Conservation (phyloP, 2,329 filamentous ascomycete species). For the Davidsoniella australis region DNA sequence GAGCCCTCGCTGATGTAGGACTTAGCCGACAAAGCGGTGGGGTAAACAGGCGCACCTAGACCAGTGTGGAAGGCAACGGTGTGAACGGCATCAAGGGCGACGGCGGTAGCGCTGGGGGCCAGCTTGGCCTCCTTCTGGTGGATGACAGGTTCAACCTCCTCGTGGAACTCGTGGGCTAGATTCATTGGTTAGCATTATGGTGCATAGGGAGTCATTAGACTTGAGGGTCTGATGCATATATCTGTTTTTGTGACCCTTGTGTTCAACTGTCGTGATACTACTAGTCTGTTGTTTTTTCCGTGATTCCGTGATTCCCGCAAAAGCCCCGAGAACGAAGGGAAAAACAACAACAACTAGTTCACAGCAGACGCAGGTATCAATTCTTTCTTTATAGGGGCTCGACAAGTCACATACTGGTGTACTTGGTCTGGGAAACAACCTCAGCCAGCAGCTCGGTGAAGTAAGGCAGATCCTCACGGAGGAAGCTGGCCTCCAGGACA, state of each 20-base stretch:
- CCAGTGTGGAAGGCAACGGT: conserved; percentile 81
- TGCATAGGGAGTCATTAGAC: not conserved
- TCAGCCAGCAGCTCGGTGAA: conserved; percentile 91
- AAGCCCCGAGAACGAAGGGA: conserved; percentile 5
- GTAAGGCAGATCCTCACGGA: conserved; percentile 90
- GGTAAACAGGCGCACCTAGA: conserved; percentile 63
- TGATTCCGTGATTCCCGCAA: conserved; percentile 8
- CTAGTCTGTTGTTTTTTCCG: not conserved
- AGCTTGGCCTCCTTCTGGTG: conserved; percentile 60
- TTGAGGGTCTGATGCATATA: not conserved
- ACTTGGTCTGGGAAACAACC: conserved; percentile 77
- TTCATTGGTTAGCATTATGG: conserved; percentile 12
- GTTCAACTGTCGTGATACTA: no score
- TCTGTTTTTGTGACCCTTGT: not conserved
- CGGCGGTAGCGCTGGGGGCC: conserved; percentile 40
- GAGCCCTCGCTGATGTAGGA: conserved; percentile 66
- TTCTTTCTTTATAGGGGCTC: not conserved
- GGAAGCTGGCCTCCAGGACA: conserved; percentile 84
- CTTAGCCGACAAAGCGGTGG: conserved; percentile 50
- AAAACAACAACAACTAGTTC: not conserved
- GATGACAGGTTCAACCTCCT: conserved; percentile 67
- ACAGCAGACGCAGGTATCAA: conserved; percentile 13
- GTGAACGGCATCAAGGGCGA: conserved; percentile 78
- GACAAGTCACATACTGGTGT: conserved; percentile 39
- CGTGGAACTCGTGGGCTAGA: conserved; percentile 73